Evolutionary conservation across 2,329 filamentous ascomycete species (phyloP).

Genomic region (Colletotrichum kahawae): DNA sequence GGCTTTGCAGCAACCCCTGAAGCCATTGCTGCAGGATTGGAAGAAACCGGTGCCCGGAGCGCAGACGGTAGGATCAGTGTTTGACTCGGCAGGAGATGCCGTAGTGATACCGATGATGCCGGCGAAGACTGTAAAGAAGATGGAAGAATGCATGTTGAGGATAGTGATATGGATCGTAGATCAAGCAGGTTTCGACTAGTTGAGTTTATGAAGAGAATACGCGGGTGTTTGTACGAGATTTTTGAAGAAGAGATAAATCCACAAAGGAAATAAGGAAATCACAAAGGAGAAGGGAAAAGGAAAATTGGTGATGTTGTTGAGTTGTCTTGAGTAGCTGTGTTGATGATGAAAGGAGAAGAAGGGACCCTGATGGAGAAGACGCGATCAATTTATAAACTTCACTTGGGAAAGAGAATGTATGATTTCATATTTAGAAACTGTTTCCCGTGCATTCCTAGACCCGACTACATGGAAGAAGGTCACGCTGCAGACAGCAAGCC

Average conservation of each 20-base stretch:
- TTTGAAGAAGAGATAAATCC: background rate
- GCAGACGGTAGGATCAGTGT: slow-evolving; percentile 9
- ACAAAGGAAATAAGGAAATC: slow-evolving; percentile 19
- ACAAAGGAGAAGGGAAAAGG: background rate
- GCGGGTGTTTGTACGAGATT: background rate
- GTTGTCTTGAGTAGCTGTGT: background rate
- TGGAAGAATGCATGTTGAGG: slow-evolving; percentile 14
- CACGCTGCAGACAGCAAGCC: background rate
- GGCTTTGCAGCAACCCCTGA: slow-evolving; percentile 14
- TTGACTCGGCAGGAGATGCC: background rate
- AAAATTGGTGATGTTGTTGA: background rate
- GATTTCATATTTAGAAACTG: background rate
- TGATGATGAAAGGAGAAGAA: background rate
- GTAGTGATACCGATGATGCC: background rate
- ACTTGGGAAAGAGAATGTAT: background rate
- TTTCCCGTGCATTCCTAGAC: background rate
- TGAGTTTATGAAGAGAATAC: background rate
- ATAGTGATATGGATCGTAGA: background rate
- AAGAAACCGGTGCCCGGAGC: slow-evolving; percentile 12
- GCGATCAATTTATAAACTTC: background rate
- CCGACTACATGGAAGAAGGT: background rate
- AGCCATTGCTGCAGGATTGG: slow-evolving; percentile 19
- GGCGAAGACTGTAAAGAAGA: background rate
- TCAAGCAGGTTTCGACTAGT: background rate
- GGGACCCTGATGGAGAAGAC: background rate